Evolutionary conservation across 78 protist species (phyloP).

Genomic region (Trichosphaerium sp.): DNA sequence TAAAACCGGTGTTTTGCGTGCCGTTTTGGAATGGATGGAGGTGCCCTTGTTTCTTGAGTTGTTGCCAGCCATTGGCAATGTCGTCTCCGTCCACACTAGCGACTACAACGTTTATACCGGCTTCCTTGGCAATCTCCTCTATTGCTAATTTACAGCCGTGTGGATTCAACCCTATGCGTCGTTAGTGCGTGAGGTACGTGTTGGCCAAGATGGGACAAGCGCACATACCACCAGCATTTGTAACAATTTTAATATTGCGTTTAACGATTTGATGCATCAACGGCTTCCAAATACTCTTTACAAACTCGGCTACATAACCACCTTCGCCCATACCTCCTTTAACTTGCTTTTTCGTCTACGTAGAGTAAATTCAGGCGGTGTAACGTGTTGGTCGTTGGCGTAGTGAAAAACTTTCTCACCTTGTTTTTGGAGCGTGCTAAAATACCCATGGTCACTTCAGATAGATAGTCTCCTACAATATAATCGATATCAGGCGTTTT

Average conservation of each 20-base stretch:
- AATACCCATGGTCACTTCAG: conserved; percentile 34
- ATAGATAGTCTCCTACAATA: conserved; percentile 23
- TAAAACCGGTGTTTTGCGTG: no score
- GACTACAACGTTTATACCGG: neutral
- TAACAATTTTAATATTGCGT: conserved; percentile 1
- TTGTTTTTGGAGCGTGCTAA: conserved; percentile 3
- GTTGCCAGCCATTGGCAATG: no score
- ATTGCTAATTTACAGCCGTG: conserved; percentile 7
- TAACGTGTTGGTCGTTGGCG: no score
- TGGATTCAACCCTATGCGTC: neutral
- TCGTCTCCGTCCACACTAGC: conserved; percentile 11
- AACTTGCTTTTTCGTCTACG: neutral
- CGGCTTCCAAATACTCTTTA: neutral
- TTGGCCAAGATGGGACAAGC: neutral
- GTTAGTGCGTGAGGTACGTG: neutral
- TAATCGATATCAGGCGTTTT: conserved; percentile 10
- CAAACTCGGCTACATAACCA: conserved; percentile 23
- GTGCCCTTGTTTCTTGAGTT: no score
- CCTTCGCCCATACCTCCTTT: conserved; percentile 3
- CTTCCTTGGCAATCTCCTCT: neutral
- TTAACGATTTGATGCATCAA: neutral
- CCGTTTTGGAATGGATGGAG: no score
- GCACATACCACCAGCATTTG: conserved; percentile 25
- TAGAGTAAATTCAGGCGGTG: neutral
- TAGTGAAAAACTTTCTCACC: neutral